Evolutionary conservation across 78 protist genomes (phyloP).

Genomic region (Emiliania huxleyi): DNA sequence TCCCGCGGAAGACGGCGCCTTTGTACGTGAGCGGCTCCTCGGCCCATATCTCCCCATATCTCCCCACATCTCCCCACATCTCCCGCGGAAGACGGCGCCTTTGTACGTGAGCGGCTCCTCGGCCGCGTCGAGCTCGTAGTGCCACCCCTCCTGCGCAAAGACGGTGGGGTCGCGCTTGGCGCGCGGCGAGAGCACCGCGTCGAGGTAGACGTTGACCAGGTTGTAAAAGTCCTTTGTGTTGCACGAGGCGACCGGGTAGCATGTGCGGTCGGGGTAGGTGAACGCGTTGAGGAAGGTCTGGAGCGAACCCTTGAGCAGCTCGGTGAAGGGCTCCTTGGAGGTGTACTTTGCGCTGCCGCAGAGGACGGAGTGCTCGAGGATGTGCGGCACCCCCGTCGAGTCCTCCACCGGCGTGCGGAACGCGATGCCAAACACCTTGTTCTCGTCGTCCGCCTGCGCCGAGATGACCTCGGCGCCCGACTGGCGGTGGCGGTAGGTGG

Average conservation of each 20-base stretch:
- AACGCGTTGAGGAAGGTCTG: slow-evolving; percentile 72
- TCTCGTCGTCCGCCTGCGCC: slow-evolving; percentile 22
- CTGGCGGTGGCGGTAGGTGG: background rate
- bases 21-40: too few relatives aligned
- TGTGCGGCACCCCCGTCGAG: slow-evolving; percentile 58
- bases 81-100: slow-evolving; percentile 52
- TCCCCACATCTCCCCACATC: too few relatives aligned
- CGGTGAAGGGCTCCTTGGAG: slow-evolving; percentile 65
- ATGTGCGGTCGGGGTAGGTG: slow-evolving; percentile 65
- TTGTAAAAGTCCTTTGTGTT: slow-evolving; percentile 57
- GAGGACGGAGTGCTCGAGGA: slow-evolving; percentile 71
- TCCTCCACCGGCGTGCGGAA: slow-evolving; percentile 46
- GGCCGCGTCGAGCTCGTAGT: slow-evolving; percentile 42
- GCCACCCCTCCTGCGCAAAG: slow-evolving; percentile 47
- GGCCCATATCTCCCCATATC: too few relatives aligned
- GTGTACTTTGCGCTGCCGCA: slow-evolving; percentile 62
- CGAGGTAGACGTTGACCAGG: slow-evolving; percentile 67
- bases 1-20: too few relatives aligned
- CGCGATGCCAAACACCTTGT: slow-evolving; percentile 47
- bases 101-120: slow-evolving; percentile 16
- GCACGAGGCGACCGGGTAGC: slow-evolving; percentile 62
- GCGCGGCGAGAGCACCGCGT: slow-evolving; percentile 58
- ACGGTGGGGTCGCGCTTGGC: slow-evolving; percentile 25
- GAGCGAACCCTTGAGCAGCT: slow-evolving; percentile 62
- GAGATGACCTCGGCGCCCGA: slow-evolving; percentile 37